Evolutionary conservation across 2,329 filamentous ascomycete species (phyloP).

Genomic region (Beauveria brongniartii): DNA sequence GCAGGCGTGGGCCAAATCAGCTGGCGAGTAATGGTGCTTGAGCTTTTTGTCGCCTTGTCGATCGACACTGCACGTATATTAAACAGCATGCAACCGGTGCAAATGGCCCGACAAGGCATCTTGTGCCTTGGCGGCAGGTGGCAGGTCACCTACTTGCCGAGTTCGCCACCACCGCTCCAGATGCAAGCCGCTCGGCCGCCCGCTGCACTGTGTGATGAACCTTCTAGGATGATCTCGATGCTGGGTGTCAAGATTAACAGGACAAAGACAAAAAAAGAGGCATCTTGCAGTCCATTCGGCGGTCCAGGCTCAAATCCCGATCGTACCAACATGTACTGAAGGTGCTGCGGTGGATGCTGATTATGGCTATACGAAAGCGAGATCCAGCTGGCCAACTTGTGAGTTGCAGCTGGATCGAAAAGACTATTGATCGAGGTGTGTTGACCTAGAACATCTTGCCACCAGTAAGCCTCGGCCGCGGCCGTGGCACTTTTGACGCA

Average conservation of each 20-base stretch:
- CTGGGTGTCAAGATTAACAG: background rate
- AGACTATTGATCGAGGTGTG: background rate
- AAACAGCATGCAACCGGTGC: background rate
- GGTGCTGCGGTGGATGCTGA: background rate
- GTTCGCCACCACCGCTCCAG: background rate
- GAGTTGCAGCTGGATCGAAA: background rate
- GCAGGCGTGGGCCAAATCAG: background rate
- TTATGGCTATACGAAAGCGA: too few species aligned
- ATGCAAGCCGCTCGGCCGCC: background rate
- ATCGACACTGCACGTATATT: conserved; percentile 6
- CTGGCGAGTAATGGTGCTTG: background rate
- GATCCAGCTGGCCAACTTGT: too few species aligned
- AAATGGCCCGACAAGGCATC: background rate
- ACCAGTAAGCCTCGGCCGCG: too few species aligned
- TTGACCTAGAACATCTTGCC: too few species aligned
- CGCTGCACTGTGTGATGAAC: background rate
- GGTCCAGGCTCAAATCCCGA: background rate
- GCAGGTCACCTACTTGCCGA: too few species aligned
- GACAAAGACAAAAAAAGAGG: background rate
- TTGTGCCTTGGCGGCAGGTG: background rate
- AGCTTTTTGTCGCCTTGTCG: background rate
- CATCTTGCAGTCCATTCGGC: background rate
- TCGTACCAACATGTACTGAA: background rate
- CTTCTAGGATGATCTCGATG: background rate
- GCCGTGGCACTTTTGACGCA: background rate